phyloP scores from a whole-genome alignment of 1,139 yeast genomes.

The Lodderomyces pseudojiufengensis region DNA sequence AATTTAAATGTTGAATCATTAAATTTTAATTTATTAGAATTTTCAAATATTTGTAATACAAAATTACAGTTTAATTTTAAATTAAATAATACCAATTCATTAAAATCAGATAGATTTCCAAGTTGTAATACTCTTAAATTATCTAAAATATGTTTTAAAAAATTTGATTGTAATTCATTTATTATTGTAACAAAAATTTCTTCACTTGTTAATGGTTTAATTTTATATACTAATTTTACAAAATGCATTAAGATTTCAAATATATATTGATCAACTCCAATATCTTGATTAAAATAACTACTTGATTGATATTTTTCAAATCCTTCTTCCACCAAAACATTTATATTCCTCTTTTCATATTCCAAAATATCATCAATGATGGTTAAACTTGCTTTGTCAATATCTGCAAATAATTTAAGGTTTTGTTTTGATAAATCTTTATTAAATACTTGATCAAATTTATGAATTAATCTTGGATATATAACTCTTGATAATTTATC shows the following conservation, averaged over 20 bases:
- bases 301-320: too few species aligned
- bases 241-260: conserved; percentile 41
- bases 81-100: conserved; percentile 18
- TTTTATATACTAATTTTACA: conserved; percentile 38
- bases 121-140: conserved; percentile 23
- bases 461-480: conserved; percentile 32
- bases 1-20: conserved; percentile 36
- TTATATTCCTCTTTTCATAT: conserved; percentile 25
- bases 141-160: conserved; percentile 33
- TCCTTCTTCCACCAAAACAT: too few species aligned
- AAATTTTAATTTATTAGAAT: conserved; percentile 31
- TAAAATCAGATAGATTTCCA: conserved; percentile 7
- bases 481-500: conserved; percentile 33
- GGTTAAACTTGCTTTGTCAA: conserved; percentile 41
- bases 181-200: conserved; percentile 36
- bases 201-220: conserved; percentile 41
- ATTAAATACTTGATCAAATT: conserved; percentile 35
- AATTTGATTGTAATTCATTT: conserved; percentile 38
- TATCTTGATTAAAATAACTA: conserved; percentile 26
- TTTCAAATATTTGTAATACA: conserved; percentile 40
- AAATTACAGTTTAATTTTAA: conserved; percentile 39
- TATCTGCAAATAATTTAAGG: conserved; percentile 40
- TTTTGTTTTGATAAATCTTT: conserved; percentile 38
- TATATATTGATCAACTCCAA: conserved; percentile 37
- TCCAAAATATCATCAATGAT: conserved; percentile 42